phyloP scores from a whole-genome alignment of 306 rosid genomes.

The Sindora glabra region DNA sequence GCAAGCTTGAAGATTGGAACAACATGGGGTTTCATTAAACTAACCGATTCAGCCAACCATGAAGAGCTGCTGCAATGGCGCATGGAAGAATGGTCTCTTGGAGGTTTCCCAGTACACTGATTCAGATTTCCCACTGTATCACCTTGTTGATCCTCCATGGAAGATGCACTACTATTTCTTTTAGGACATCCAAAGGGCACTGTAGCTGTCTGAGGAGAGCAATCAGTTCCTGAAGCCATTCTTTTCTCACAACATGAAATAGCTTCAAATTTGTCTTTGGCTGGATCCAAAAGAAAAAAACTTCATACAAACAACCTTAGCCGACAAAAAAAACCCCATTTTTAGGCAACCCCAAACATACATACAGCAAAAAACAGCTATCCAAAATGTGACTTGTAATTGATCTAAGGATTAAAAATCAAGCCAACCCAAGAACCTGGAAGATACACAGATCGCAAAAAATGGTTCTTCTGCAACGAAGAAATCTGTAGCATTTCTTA shows the following conservation, averaged over 20 bases:
- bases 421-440: constrained; percentile 1
- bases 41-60: constrained; percentile 45
- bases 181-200: constrained; percentile 20
- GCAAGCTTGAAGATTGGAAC: neutral
- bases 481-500: constrained; percentile 1
- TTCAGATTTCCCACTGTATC: constrained; percentile 28
- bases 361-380: constrained; percentile 22
- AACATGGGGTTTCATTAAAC: neutral
- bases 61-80: constrained; percentile 50
- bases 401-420: constrained; percentile 20
- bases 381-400: constrained; percentile 11
- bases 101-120: constrained; percentile 43
- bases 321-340: constrained; percentile 22
- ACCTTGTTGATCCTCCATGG: constrained; percentile 45
- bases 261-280: neutral
- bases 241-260: constrained; percentile 24
- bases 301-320: constrained; percentile 9
- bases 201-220: constrained; percentile 9
- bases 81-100: constrained; percentile 36
- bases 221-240: constrained; percentile 34
- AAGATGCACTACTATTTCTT: constrained; percentile 9
- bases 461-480: neutral
- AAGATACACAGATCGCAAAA: constrained; percentile 4
- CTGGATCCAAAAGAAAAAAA: constrained; percentile 7
- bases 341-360: constrained; percentile 1